Percentiles rank a stretch among this genome's conserved stretches.
Evolutionary conservation across 164 flowering plant genomes (phyloP).

Genomic region (Vitis cinerea): DNA sequence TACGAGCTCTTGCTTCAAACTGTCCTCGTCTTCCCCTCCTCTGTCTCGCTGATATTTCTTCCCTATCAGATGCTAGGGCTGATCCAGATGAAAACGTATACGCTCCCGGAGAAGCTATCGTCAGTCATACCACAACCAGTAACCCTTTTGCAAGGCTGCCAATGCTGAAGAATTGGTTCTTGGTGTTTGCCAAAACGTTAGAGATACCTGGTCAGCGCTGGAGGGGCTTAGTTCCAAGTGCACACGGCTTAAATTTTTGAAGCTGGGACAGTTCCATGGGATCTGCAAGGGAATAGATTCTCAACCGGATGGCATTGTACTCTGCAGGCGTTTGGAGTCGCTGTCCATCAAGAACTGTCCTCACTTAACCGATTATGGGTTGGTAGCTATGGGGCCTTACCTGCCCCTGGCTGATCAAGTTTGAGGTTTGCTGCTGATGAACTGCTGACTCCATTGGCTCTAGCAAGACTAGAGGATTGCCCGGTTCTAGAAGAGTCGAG

Average conservation of each 20-base stretch:
- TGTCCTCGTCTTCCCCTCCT: not conserved
- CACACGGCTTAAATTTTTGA: not conserved
- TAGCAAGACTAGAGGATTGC: not conserved
- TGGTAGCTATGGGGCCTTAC: not conserved
- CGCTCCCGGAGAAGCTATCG: not conserved
- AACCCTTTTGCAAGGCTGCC: not conserved
- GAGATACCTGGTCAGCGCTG: not conserved
- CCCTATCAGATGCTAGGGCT: not conserved
- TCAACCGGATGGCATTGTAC: not conserved
- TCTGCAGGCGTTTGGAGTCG: not conserved
- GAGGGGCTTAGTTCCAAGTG: not conserved
- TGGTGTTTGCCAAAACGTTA: not conserved
- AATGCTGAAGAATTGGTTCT: not conserved
- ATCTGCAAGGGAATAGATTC: not conserved
- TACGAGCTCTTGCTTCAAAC: constrained; percentile 1
- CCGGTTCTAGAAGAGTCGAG: not conserved
- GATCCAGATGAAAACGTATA: not conserved
- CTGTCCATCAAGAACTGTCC: not conserved
- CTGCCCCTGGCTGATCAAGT: not conserved
- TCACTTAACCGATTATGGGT: not conserved
- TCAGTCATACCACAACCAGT: not conserved
- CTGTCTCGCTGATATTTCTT: not conserved
- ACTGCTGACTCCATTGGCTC: not conserved
- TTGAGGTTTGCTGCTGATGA: not conserved
- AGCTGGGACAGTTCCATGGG: not conserved